Base-by-base conservation (phyloP, 176 grass and related monocot genomes). In the Musa troglodytarum region DNA sequence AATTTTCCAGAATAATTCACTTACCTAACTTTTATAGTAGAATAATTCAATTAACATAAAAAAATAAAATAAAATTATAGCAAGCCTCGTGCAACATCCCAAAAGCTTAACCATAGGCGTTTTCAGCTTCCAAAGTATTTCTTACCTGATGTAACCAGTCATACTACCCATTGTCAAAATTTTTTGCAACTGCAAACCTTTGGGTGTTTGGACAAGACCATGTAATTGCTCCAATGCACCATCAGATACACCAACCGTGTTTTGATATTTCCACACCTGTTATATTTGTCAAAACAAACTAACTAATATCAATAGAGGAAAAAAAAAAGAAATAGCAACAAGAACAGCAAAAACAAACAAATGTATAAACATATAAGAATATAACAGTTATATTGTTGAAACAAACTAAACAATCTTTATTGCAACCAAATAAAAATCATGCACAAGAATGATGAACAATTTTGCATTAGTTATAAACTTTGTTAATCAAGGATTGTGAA, bases 261-360 rank as follows among this genome's bases (percentile, higher is more conserved):
- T 52, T 52, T 77, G 76, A 78, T 86, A 92, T 62, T 84, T 86
- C 81, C 90, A 86, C 58, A 76, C 81, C 90, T 92, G 73, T 34
- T 43, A 64, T 20, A 23, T 49, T 63, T n/a, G 54, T 54, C 11
- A 74, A 74, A 65, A 19, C 1, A 72, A 71, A 11, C 10, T 23
- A 52, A 51, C 21, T 20, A 52, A 52, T 43, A 43, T 43, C 34
- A 6, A 43, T 43, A 43, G 4, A 43, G 34, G 4, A 43, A 43
- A 43, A 43, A 43, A 43, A 6, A 43, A 43, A 43, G 4, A 5
- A 43, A 43, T 43, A 43, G 34, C 34, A 43, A 43, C 4, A 43
- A 43, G 34, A 68, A 26, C 21, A 51, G 9, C 8, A 70, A 50
- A n/a, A 8, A 50, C 50, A 50, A 15, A 50, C 19, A 50, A n/a